phyloP scores from a whole-genome alignment of 352 stramenopile genomes.

The Plasmopara viticola region DNA sequence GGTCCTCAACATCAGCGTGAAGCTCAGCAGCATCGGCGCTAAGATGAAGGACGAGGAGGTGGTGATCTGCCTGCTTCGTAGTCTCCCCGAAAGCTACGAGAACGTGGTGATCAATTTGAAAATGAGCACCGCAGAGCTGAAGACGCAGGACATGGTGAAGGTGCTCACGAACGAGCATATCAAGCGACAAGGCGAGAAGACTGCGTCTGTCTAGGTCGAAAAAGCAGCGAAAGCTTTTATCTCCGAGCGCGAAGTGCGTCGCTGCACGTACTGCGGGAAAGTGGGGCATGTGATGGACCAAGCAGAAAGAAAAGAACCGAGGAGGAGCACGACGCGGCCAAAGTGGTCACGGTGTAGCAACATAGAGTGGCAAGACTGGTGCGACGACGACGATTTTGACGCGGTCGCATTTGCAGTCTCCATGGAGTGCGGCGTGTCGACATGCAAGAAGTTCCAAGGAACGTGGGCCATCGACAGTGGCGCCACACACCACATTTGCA shows the following conservation, averaged over 20 bases:
- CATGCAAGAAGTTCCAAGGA: background rate
- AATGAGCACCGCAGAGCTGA: conserved; percentile 1
- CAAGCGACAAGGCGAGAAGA: background rate
- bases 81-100: background rate
- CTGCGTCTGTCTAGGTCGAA: background rate
- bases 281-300: background rate
- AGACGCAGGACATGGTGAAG: background rate
- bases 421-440: background rate
- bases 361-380: background rate
- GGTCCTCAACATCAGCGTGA: background rate
- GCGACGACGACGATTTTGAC: background rate
- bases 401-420: background rate
- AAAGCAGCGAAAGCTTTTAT: background rate
- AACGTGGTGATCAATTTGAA: background rate
- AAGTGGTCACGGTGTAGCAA: background rate
- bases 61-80: background rate
- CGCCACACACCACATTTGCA: background rate
- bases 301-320: background rate
- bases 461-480: background rate
- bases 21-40: background rate
- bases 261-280: background rate
- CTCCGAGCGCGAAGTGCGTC: background rate
- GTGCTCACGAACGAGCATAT: conserved; percentile 1
- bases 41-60: background rate
- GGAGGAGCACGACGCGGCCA: background rate